Evolutionary conservation across 768 basidiomycete genomes (phyloP), one percentile per base, ranked within the genome.

Genomic region (Hygrocybe coccinea): DNA sequence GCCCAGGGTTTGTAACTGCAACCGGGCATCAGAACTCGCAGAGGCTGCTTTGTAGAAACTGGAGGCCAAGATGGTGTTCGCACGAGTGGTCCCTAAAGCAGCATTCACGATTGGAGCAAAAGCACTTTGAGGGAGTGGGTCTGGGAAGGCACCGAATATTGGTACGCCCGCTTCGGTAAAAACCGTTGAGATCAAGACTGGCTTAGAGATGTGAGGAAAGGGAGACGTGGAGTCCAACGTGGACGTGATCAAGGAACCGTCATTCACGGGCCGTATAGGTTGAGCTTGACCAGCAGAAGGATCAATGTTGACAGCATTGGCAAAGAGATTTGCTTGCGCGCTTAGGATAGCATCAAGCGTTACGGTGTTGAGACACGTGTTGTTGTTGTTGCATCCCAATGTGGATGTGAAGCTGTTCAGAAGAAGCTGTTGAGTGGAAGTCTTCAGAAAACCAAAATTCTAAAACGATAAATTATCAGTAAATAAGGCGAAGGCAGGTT

Each of bases 401-500:
- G 77, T 65, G 2, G 61, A 59, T 60, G 76, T 83, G 67, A 82
- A 88, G 58, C 70, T 69, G 47, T 68, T 69, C 60, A 83, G 80
- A 39, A 91, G 68, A 2, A 70, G 71, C 43, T 72, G 63, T 52
- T 90, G 87, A 15, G 81, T 81, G 21, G 69, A 61, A 0, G 75
- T 58, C 44, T 79, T 73, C 3, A 89, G 71, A 66, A 91, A 86
- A 5, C 89, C 89, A 62, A 80, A 91, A 66, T 86, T 78, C 89
- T 90, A 57, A 3, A 44, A 14, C 33, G 56, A 50, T 19, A 46
- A 56, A 25, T 57, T 60, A 55, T 48, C 36, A 53, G 49, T 46
- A 11, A 14, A 22, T 5, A 5, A 11, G 29, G 17, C 24, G 36
- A 5, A 11, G 15, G 22, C 38, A 10, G 21, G 34, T 3, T 37